Conservation (phyloP, 2,329 filamentous ascomycete species). For the Curvularia eragrostidis region DNA sequence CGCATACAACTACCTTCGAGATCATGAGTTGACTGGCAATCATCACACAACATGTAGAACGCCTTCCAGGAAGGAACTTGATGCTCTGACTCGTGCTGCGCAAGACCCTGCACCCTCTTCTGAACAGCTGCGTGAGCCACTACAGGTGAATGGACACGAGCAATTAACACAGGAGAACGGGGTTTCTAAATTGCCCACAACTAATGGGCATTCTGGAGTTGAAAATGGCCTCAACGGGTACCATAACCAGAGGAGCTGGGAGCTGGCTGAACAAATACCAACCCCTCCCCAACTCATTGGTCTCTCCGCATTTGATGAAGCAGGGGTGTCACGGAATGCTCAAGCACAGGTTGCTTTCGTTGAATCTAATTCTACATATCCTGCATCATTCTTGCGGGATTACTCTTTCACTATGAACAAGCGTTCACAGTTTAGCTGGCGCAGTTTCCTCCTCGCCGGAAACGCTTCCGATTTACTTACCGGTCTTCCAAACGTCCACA, state of each 20-base stretch:
- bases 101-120: neutral
- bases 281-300: neutral
- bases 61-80: neutral
- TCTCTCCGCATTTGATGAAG: neutral
- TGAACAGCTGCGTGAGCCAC: neutral
- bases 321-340: neutral
- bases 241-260: neutral
- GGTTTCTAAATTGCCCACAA: neutral
- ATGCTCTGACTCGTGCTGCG: neutral
- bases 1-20: neutral
- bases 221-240: neutral
- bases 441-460: slow-evolving; percentile 1
- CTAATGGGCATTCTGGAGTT: neutral
- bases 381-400: neutral
- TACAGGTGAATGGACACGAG: neutral
- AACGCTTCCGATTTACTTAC: neutral
- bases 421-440: neutral
- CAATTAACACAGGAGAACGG: neutral
- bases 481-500: neutral
- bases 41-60: neutral
- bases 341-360: neutral
- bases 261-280: neutral
- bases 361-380: neutral
- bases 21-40: neutral
- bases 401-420: slow-evolving; percentile 1